A percentile compares a stretch with the other conserved stretches of the same genome.
phyloP scores from a whole-genome alignment of 371 early-diverging fungal species.

The Haplosporangium sp. region DNA sequence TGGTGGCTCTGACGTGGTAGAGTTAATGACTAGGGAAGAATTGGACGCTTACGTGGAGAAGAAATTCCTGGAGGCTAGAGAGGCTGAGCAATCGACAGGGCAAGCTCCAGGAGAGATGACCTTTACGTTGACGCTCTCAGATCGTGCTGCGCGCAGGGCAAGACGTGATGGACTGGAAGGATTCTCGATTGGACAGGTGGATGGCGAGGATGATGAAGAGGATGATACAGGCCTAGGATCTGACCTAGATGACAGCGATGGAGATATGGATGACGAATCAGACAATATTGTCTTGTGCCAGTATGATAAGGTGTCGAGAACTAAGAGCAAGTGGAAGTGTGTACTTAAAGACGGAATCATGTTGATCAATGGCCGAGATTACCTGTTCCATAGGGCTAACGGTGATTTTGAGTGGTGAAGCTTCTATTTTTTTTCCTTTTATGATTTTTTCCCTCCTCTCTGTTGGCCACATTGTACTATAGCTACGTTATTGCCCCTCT shows the following conservation, averaged over 20 bases:
- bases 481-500: background rate
- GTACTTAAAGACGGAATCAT: conserved; percentile 95
- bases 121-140: conserved; percentile 43
- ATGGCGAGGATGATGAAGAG: conserved; percentile 65
- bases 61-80: conserved; percentile 34
- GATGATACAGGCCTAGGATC: conserved; percentile 51
- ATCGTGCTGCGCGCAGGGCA: conserved; percentile 41
- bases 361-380: conserved; percentile 93
- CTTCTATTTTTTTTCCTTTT: too few relatives aligned
- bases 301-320: conserved; percentile 95
- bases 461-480: background rate
- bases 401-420: conserved; percentile 95
- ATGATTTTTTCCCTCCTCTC: background rate
- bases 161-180: conserved; percentile 31
- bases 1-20: conserved; percentile 53
- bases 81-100: conserved; percentile 14
- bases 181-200: conserved; percentile 60
- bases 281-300: conserved; percentile 93
- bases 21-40: conserved; percentile 35
- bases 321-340: conserved; percentile 98
- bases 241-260: conserved; percentile 69
- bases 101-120: conserved; percentile 27
- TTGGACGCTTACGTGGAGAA: conserved; percentile 41
- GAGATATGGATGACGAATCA: conserved; percentile 82
- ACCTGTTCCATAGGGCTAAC: conserved; percentile 91